phyloP scores from a whole-genome alignment of 2,329 filamentous ascomycete species.

The Sclerotinia glacialis region DNA sequence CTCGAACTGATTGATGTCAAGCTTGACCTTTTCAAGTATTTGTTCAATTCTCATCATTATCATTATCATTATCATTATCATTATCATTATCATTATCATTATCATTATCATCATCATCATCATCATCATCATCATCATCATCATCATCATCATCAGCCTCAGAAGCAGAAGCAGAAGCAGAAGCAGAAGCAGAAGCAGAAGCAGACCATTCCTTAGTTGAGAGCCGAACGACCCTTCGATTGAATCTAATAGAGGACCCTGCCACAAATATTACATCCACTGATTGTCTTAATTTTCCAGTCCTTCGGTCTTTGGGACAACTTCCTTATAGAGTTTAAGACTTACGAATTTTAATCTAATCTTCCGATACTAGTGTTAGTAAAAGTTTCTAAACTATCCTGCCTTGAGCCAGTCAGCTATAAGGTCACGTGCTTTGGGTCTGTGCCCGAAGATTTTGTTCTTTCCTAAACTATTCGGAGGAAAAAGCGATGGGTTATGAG shows the following conservation, averaged over 20 bases:
- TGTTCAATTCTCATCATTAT: neutral
- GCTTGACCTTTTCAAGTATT: neutral
- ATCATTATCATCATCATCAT: too few species aligned
- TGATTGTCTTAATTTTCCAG: neutral
- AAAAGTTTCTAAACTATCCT: too few species aligned
- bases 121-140: too few species aligned
- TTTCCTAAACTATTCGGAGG: neutral
- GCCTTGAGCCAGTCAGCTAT: neutral
- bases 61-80: too few species aligned
- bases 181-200: neutral
- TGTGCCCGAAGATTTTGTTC: neutral
- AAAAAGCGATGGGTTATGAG: neutral
- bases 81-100: too few species aligned
- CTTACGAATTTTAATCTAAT: neutral
- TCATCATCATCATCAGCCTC: neutral
- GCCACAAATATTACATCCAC: neutral
- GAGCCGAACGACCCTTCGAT: neutral
- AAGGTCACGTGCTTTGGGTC: neutral
- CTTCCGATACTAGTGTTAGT: too few species aligned
- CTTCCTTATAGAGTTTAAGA: neutral
- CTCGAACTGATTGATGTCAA: neutral
- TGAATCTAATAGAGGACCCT: neutral
- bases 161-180: neutral
- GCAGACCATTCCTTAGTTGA: neutral
- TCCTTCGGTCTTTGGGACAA: neutral